Conservation (phyloP, 495 filamentous ascomycete species). For the Aspergillus sclerotioniger region DNA sequence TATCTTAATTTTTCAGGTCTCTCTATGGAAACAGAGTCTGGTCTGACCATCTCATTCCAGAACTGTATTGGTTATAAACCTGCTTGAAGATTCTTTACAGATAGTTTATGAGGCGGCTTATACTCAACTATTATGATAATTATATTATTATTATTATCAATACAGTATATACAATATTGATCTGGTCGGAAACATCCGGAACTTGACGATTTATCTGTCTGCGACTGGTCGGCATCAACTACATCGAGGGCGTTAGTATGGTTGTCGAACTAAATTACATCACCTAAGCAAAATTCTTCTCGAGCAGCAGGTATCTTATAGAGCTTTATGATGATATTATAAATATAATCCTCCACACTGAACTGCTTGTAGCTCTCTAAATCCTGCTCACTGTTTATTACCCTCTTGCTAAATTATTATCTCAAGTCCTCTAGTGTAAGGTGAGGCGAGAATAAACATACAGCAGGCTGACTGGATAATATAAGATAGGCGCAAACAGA, state of each 20-base stretch:
- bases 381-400: conserved; percentile 31
- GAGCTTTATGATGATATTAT: conserved; percentile 28
- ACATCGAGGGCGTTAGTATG: conserved; percentile 28
- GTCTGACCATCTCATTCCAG: conserved; percentile 23
- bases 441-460: conserved; percentile 18
- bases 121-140: conserved; percentile 33
- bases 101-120: conserved; percentile 39
- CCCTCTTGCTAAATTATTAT: conserved; percentile 6
- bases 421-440: conserved; percentile 17
- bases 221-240: not conserved
- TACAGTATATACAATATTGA: conserved; percentile 27
- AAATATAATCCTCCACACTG: conserved; percentile 31
- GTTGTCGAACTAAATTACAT: conserved; percentile 30
- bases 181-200: conserved; percentile 16
- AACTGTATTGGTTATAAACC: conserved; percentile 29
- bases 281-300: conserved; percentile 23
- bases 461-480: conserved; percentile 8
- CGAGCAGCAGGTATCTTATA: conserved; percentile 31
- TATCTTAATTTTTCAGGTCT: conserved; percentile 22
- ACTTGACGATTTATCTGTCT: conserved; percentile 7
- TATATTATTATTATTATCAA: conserved; percentile 20
- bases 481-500: no score
- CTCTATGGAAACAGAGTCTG: conserved; percentile 14
- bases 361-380: conserved; percentile 30
- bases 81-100: conserved; percentile 27